phyloP scores from a whole-genome alignment of 2,329 filamentous ascomycete genomes.

The Cladosporium sp. region DNA sequence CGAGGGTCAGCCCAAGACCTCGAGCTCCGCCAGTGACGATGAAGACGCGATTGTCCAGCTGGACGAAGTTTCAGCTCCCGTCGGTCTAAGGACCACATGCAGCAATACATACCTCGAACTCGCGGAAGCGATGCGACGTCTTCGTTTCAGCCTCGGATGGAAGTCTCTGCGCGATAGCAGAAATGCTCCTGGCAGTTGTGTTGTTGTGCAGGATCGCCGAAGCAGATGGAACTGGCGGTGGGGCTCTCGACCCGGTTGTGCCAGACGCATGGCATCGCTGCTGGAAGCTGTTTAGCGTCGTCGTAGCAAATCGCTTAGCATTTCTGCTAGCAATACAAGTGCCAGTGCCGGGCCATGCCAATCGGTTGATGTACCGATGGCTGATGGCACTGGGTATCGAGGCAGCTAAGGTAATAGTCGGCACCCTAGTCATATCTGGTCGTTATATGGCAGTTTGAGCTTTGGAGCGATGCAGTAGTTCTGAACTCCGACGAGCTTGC shows the following conservation, averaged over 20 bases:
- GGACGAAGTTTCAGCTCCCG: neutral
- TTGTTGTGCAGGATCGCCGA: neutral
- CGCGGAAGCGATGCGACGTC: conserved; percentile 24
- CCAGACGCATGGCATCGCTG: neutral
- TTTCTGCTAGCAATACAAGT: conserved; percentile 2
- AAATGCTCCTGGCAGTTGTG: conserved; percentile 6
- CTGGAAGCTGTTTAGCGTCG: neutral
- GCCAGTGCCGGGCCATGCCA: neutral
- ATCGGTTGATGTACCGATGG: neutral
- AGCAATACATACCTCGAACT: conserved; percentile 25
- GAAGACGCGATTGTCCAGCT: conserved; percentile 25
- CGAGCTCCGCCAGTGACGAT: conserved; percentile 34
- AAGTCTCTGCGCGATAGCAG: conserved; percentile 24
- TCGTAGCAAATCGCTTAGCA: neutral
- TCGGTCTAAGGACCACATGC: neutral
- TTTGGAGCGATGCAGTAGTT: neutral
- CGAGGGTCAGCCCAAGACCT: conserved; percentile 34
- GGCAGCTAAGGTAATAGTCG: neutral
- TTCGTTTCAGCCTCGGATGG: conserved; percentile 17
- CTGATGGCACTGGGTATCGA: neutral
- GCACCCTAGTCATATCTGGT: neutral
- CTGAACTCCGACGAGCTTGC: neutral
- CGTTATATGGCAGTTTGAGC: neutral
- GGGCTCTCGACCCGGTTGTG: neutral
- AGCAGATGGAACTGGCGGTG: neutral